Evolutionary conservation across 352 stramenopile genomes (phyloP), one percentile per base, ranked within the genome.

Genomic region (Phytophthora sp.): DNA sequence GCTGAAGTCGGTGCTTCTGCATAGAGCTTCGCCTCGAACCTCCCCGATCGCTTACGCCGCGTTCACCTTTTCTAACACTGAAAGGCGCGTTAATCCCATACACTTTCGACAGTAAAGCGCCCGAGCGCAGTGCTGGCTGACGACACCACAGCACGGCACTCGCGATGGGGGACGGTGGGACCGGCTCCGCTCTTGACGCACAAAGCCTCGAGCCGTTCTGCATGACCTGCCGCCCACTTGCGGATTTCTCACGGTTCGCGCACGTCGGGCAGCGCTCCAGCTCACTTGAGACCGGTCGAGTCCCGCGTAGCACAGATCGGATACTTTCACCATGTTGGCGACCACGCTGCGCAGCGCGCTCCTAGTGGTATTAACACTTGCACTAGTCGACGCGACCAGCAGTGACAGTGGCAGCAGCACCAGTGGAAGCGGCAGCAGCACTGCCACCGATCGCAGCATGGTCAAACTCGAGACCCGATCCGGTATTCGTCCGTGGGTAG

Each of bases 401-500:
- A 65, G 55, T 30, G 42, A 31, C 34, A 53, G 26, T 17, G 26
- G 43, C 23, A 64, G 34, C 41, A 28, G 37, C 31, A 24, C 45
- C 43, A 61, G 56, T 49, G 57, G 56, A 39, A 69, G 53, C 31
- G 57, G 37, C 42, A 66, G 58, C 37, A 65, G 42, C 37, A 60
- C 59, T 4, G 61, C n/a, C 35, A 69, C 64, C 6, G 57, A 68
- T 43, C 58, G 57, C 26, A 69, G 41, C 24, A 57, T 76, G 13
- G 66, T 72, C 8, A 62, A 72, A 42, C 49, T 84, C 26, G 34
- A 75, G 31, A 74, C 76, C 10, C 49, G 72, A 17, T 91, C 82
- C 9, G 80, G 79, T 0, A 43, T 91, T 11, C 51, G 42, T 2
- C 49, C 72, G 27, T 92, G 84, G 84, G 74, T 92, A 3, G 84